Conservation (phyloP, 441 rosid genomes). For the Biscutella laevigata region DNA sequence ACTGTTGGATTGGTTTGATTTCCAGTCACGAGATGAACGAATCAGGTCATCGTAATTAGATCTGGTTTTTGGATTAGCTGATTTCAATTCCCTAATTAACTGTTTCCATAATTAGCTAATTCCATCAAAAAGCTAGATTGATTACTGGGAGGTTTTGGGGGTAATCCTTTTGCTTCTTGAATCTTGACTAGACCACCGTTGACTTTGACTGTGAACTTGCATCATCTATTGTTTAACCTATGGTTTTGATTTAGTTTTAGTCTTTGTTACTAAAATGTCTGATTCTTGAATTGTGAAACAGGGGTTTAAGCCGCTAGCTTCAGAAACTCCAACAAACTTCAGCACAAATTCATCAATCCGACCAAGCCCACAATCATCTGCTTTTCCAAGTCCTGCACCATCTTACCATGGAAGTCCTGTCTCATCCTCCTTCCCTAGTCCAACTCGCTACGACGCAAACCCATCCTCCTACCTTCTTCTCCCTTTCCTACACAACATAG, state of each 20-base stretch:
- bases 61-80: background rate
- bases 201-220: conserved; percentile 8
- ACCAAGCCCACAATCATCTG: conserved; percentile 84
- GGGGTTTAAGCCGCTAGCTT: conserved; percentile 66
- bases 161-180: background rate
- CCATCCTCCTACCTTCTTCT: conserved; percentile 49
- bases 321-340: conserved; percentile 41
- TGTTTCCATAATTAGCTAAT: background rate
- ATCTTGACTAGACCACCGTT: conserved; percentile 8
- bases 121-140: background rate
- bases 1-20: conserved; percentile 22
- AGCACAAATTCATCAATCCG: conserved; percentile 72
- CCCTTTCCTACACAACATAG: conserved; percentile 51
- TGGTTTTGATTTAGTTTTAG: background rate
- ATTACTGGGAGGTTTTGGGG: background rate
- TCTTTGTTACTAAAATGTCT: background rate
- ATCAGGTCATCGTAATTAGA: background rate
- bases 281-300: conserved; percentile 21
- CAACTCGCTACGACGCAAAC: conserved; percentile 43
- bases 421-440: conserved; percentile 62
- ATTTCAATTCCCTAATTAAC: background rate
- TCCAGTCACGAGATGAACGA: background rate
- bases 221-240: background rate
- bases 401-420: conserved; percentile 58
- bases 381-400: conserved; percentile 68